phyloP scores from a whole-genome alignment of 1,284 basidiomycete species.

The Naganishia albida region DNA sequence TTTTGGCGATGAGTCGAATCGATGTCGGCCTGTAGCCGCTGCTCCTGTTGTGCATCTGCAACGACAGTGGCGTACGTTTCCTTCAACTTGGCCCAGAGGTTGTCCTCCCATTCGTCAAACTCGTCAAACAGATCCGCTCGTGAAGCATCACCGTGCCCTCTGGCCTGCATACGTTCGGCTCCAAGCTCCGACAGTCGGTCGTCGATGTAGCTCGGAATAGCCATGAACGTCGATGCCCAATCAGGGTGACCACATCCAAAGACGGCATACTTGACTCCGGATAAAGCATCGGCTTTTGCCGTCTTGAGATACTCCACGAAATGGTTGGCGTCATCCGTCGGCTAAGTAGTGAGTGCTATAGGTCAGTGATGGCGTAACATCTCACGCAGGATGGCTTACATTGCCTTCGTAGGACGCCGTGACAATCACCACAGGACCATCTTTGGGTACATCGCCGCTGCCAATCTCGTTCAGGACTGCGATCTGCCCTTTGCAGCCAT shows the following conservation, averaged over 20 bases:
- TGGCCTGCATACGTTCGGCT: conserved; percentile 54
- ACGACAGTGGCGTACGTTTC: conserved; percentile 37
- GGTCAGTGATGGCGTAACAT: not conserved
- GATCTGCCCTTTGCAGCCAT: conserved; percentile 56
- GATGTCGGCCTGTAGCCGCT: conserved; percentile 31
- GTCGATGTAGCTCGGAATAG: conserved; percentile 59
- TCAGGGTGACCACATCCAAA: conserved; percentile 63
- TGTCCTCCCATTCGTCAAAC: conserved; percentile 58
- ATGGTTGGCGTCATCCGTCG: conserved; percentile 59
- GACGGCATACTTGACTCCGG: conserved; percentile 57
- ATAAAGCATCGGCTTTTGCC: conserved; percentile 48
- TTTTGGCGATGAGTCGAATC: conserved; percentile 27
- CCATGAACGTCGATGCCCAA: conserved; percentile 61
- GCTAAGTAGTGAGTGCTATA: conserved; percentile 45
- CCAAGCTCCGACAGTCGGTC: conserved; percentile 54
- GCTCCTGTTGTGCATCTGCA: conserved; percentile 28
- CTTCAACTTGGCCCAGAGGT: conserved; percentile 55
- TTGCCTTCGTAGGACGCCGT: conserved; percentile 61
- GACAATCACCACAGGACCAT: conserved; percentile 59
- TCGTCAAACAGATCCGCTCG: conserved; percentile 57
- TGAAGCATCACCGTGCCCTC: conserved; percentile 58
- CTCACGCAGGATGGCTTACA: not conserved
- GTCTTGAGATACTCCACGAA: conserved; percentile 57
- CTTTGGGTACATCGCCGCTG: conserved; percentile 54
- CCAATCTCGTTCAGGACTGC: conserved; percentile 56